These are phyloP conservation scores for Panaeolus cyanescens DNA, from an alignment of 768 basidiomycete genomes.

Conservation along the genomic window DNA sequence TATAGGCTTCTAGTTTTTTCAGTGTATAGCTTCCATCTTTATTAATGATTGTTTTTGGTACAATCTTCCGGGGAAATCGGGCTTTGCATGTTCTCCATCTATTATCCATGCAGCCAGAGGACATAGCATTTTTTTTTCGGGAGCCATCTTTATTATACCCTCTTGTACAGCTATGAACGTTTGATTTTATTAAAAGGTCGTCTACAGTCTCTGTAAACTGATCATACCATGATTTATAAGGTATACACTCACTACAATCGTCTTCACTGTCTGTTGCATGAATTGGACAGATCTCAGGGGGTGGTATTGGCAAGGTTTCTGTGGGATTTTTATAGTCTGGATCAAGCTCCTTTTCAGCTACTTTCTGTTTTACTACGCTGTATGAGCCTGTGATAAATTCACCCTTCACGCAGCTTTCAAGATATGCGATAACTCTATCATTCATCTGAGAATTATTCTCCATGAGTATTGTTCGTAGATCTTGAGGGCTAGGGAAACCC, in stretches of 20 bases:
- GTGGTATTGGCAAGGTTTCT: constrained; percentile 19
- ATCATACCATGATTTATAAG: constrained; percentile 16
- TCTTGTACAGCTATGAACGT: constrained; percentile 28
- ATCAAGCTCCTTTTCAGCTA: background rate
- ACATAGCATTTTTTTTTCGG: background rate
- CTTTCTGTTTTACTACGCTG: constrained; percentile 12
- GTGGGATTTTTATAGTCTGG: constrained; percentile 22
- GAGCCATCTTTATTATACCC: background rate
- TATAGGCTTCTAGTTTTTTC: constrained; percentile 33
- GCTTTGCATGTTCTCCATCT: constrained; percentile 30
- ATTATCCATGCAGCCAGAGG: constrained; percentile 27
- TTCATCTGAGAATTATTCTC: constrained; percentile 11
- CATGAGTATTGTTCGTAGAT: constrained; percentile 27
- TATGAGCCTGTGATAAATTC: constrained; percentile 27
- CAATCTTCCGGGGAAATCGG: constrained; percentile 30
- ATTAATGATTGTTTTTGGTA: constrained; percentile 22
- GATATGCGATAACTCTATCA: constrained; percentile 32
- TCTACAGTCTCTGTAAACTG: constrained; percentile 22
- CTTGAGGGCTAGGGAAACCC: constrained; percentile 25
- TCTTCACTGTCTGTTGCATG: background rate
- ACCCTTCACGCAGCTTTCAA: constrained; percentile 31
- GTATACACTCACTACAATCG: constrained; percentile 16
- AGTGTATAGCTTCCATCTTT: constrained; percentile 24
- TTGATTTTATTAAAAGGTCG: constrained; percentile 28
- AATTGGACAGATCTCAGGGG: constrained; percentile 14